Base-by-base conservation (phyloP, 441 rosid species). In the Erysimum cheiri region DNA sequence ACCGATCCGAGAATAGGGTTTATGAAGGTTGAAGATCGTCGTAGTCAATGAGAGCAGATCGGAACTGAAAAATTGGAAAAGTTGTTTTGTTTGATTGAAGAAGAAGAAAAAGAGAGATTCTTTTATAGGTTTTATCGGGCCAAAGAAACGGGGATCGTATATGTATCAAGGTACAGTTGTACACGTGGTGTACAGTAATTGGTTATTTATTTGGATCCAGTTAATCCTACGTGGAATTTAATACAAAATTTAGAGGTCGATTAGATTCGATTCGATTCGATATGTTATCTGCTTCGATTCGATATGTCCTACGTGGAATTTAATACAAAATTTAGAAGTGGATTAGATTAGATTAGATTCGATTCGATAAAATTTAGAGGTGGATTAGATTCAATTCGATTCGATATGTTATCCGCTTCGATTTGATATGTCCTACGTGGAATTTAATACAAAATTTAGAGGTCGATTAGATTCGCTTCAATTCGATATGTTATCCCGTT, bases 21-120 rank as follows among this genome's bases (percentile, higher is more conserved):
- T 4, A 4, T 9, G 56, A 7, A 31, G 70, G 2, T 60, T 36
- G 64, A 46, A 26, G 69, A 60, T 28, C 26, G 37, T 17, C 47
- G 33, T 33, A 63, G 70, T 75, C 64, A 49, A 62, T 61, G 52
- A 52, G 12, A 56, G 37, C 54, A 56, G 78, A 75, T 75, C 67
- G 56, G 55, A 56, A n/a, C 78, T 69, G 56, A 26, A 53, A 59
- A 14, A 10, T 19, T 65, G 66, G 53, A 32, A 43, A 40, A 41
- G 26, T 43, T 24, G 67, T 73, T 60, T 73, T n/a, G n/a, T n/a
- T n/a, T n/a, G n/a, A n/a, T n/a, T n/a, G 15, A 22, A 10, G 26
- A 4, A 47, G 28, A 47, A 43, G 52, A 47, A 9, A 13, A 5
- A 4, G 11, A 33, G 31, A 47, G 70, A 53, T 53, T 54, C 57